These are phyloP conservation scores for Ogataea methanolica DNA, from an alignment of 805 yeast genomes.

Conservation along the genomic window DNA sequence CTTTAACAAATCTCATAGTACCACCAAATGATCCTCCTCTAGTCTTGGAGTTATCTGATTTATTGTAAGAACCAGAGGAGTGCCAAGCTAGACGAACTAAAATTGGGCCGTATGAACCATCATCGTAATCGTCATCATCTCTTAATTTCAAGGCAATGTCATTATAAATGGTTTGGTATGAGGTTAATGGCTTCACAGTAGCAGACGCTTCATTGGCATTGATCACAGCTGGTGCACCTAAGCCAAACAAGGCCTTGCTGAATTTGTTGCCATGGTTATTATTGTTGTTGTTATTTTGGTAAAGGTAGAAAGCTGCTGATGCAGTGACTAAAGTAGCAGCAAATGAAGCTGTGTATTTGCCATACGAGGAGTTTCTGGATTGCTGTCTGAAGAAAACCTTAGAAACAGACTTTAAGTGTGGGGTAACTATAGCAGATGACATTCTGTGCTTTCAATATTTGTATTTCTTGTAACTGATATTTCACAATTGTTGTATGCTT, in stretches of 20 bases:
- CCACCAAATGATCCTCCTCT: constrained; percentile 48
- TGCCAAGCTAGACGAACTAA: constrained; percentile 48
- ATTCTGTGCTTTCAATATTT: neutral
- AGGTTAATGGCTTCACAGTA: constrained; percentile 35
- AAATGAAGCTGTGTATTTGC: neutral
- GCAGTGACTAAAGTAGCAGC: constrained; percentile 10
- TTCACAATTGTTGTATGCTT: neutral
- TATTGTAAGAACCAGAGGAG: constrained; percentile 43
- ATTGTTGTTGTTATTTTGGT: constrained; percentile 13
- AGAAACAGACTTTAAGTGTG: neutral
- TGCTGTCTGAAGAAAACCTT: neutral
- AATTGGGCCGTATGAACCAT: constrained; percentile 53
- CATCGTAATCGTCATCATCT: constrained; percentile 54
- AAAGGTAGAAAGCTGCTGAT: constrained; percentile 26
- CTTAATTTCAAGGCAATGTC: constrained; percentile 62
- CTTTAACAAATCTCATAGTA: constrained; percentile 48
- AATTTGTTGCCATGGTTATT: constrained; percentile 11
- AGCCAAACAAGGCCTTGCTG: constrained; percentile 24
- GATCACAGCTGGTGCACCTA: constrained; percentile 28
- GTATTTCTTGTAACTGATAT: no score
- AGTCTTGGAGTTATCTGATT: constrained; percentile 34
- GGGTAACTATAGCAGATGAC: constrained; percentile 2
- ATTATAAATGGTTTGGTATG: constrained; percentile 64
- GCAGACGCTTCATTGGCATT: constrained; percentile 31
- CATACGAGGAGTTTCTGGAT: neutral